Base-by-base conservation (phyloP, 2,329 filamentous ascomycete genomes). In the Lachnellula subtilissima region DNA sequence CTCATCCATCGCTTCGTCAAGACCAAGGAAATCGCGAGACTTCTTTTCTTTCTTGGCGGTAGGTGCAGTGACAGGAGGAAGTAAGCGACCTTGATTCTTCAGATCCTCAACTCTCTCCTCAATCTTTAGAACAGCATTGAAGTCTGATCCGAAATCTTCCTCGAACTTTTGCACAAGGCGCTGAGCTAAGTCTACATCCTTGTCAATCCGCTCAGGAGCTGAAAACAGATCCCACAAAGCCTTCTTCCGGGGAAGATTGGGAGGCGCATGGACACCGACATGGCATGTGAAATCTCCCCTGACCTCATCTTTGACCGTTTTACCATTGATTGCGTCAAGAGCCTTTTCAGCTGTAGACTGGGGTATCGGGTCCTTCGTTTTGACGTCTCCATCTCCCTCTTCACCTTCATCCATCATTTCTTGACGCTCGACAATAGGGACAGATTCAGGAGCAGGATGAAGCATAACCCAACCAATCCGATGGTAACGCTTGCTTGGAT, bases 381-480 rank as follows among this genome's bases (percentile, higher is more conserved):
- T 75, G 35, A 83, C 79, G 47, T 83, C 82, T 11, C 78, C 79
- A 52, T 83, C 82, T 11, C 78, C 79, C 53, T 82, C 81, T 61
- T 86, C 82, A 47, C 83, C 82, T 14, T 80, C 79, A 54, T 82
- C 81, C 61, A 88, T 85, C 12, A 82, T 81, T 63, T 94, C 88
- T n/a, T 82, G 79, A 59, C 86, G 81, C 64, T 95, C 89, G 57
- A 86, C 76, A 12, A 85, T 79, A 48, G 81, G 77, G 5, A 80
- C 74, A 22, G 81, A 78, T 54, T 95, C 89, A 0, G 87, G 79
- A 14, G 84, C 84, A 15, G 91, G 88, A 67, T 97, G 88, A 9
- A 99, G 80, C 81, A 97, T 94, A 58, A 99, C 95, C 93, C 95
- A 99, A 22, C 94, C 94, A 72, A 99, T 97, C 22, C 94, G 87